phyloP scores from a whole-genome alignment of 2,329 filamentous ascomycete genomes.

The Basipetospora chlamydospora region DNA sequence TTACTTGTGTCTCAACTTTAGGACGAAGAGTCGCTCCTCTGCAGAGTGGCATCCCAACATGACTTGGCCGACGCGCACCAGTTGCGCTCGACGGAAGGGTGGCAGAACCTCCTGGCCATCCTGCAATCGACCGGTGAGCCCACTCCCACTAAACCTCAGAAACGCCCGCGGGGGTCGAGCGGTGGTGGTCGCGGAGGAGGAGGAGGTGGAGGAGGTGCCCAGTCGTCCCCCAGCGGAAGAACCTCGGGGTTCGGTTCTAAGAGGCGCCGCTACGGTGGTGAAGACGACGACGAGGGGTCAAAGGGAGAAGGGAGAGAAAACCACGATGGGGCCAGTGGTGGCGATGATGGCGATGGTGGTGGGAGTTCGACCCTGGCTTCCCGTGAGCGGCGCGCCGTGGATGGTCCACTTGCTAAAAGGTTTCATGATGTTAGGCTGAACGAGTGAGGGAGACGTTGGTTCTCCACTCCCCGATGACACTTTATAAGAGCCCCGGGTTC shows the following conservation, averaged over 20 bases:
- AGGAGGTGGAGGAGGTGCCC: too few species aligned
- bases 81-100: slow-evolving; percentile 75
- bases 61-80: slow-evolving; percentile 70
- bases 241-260: slow-evolving; percentile 3
- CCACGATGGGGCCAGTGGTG: not conserved
- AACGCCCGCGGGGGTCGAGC: slow-evolving; percentile 38
- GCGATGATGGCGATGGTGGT: not conserved
- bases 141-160: slow-evolving; percentile 41
- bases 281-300: not conserved
- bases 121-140: slow-evolving; percentile 95
- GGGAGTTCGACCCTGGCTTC: not conserved
- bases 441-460: too few species aligned
- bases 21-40: slow-evolving; percentile 82
- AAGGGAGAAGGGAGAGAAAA: not conserved
- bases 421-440: slow-evolving; percentile 53
- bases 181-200: too few species aligned
- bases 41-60: slow-evolving; percentile 68
- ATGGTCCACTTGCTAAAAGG: slow-evolving; percentile 49
- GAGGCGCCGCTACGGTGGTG: slow-evolving; percentile 3
- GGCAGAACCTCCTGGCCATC: slow-evolving; percentile 87
- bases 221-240: not conserved
- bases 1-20: slow-evolving; percentile 22
- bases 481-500: too few species aligned
- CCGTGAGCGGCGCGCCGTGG: slow-evolving; percentile 16
- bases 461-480: too few species aligned